Conservation (phyloP, 768 basidiomycete genomes). For the Serendipita sp. region DNA sequence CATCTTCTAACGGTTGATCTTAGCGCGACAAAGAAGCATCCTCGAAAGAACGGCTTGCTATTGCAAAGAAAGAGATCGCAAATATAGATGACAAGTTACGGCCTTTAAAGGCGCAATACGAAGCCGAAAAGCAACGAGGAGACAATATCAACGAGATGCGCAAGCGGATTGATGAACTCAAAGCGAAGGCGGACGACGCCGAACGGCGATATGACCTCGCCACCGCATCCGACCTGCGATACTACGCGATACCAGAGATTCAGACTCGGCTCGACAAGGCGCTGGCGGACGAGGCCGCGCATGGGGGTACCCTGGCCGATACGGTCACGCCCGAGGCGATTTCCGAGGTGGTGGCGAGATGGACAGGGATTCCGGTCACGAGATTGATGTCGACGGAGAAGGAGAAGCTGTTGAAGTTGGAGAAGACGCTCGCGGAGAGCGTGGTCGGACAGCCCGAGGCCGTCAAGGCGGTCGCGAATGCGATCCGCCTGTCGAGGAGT, state of each 20-base stretch:
- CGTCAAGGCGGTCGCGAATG: conserved; percentile 84
- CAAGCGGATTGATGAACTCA: conserved; percentile 77
- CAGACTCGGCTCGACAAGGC: conserved; percentile 31
- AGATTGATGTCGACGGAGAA: conserved; percentile 76
- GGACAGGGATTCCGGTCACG: conserved; percentile 87
- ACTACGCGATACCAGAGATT: conserved; percentile 83
- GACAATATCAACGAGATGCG: conserved; percentile 66
- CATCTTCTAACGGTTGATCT: not conserved
- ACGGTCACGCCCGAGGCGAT: conserved; percentile 79
- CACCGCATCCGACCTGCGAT: conserved; percentile 75
- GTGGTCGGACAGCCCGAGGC: conserved; percentile 89
- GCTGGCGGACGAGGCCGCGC: conserved; percentile 56
- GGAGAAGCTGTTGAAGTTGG: conserved; percentile 78
- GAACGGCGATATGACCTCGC: conserved; percentile 66
- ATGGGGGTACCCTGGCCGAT: conserved; percentile 29
- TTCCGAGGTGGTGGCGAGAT: conserved; percentile 82
- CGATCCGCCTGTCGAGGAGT: conserved; percentile 80
- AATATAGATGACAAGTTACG: conserved; percentile 73
- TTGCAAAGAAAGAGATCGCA: conserved; percentile 62
- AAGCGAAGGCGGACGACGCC: conserved; percentile 83
- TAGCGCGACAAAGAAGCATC: conserved; percentile 73
- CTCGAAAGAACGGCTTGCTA: conserved; percentile 64
- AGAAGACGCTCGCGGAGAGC: conserved; percentile 56
- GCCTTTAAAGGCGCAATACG: conserved; percentile 73
- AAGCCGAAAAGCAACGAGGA: conserved; percentile 67